Evolutionary conservation across 345 rosid genomes (phyloP).

Genomic region (Syzygium jambos): DNA sequence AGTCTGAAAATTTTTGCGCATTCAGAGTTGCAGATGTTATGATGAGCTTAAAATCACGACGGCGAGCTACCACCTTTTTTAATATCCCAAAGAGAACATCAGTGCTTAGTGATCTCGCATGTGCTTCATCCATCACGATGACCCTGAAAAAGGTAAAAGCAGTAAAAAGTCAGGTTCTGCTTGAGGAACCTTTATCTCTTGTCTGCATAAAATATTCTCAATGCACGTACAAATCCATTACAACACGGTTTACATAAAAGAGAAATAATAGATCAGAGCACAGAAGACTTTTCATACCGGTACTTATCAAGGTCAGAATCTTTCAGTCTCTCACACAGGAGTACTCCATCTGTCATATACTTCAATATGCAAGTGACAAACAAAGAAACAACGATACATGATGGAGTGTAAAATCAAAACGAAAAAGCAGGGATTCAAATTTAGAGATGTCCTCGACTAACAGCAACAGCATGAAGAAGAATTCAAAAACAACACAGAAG

Average conservation of each 20-base stretch:
- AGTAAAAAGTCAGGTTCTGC: not conserved
- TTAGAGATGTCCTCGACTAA: not conserved
- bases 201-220: not conserved
- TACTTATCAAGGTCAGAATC: slow-evolving; percentile 95
- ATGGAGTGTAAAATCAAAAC: not conserved
- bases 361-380: slow-evolving; percentile 20
- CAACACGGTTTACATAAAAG: not conserved
- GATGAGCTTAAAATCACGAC: slow-evolving; percentile 95
- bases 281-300: slow-evolving; percentile 38
- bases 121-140: slow-evolving; percentile 98
- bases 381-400: not conserved
- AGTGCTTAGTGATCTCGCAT: slow-evolving; percentile 87
- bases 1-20: slow-evolving; percentile 91
- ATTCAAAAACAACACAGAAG: not conserved
- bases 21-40: slow-evolving; percentile 97
- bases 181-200: not conserved
- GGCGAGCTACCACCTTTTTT: slow-evolving; percentile 90
- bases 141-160: slow-evolving; percentile 37
- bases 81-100: slow-evolving; percentile 94
- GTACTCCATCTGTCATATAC: slow-evolving; percentile 99
- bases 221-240: not conserved
- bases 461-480: not conserved
- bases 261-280: not conserved
- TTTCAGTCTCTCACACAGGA: slow-evolving; percentile 89
- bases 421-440: not conserved